Evolutionary conservation across 2,329 filamentous ascomycete genomes (phyloP), one percentile per base, ranked within the genome.

Genomic region (Pseudogymnoascus sp.): DNA sequence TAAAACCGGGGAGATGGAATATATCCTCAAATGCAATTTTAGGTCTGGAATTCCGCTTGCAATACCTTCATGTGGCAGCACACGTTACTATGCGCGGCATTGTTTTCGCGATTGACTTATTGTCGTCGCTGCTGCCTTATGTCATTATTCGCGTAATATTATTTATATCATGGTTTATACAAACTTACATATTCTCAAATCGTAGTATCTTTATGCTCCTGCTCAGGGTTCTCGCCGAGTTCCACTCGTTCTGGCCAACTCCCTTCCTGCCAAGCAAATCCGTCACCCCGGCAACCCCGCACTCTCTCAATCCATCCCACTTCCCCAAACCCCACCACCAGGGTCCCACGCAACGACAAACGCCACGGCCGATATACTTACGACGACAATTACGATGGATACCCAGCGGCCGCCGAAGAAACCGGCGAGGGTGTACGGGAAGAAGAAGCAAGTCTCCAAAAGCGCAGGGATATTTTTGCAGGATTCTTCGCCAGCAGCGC

Each of bases 391-490:
- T 54, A 54, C 25, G n/a, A 54, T 54, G 43, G 43, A 54, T 33
- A 54, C 43, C 43, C 43, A 54, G 43, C 43, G 43, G 18, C 25
- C 28, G 43, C 25, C 43, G 25, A 58, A 58, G 36, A 58, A 58
- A 18, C 7, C 36, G 36, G 33, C 57, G 57, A 58, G 36, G 57
- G 36, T 39, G 20, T 58, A 58, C 38, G 57, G 57, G 33, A 58
- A 58, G 57, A 58, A 58, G 57, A 58, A 54, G n/a, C 43, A 58
- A 4, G 57, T 25, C 1, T 28, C 57, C 6, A 58, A 30, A 8
- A 38, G n/a, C 18, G 57, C 36, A 18, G 57, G 33, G n/a, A 37
- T 37, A 1, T 39, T 58, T 58, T 38, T 58, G 33, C 33, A 58
- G 12, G 36, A 39, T 37, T 39, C 33, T n/a, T 37, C 36, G 57